Base-by-base conservation (phyloP, 1,139 yeast genomes). In the Pichia sp. region DNA sequence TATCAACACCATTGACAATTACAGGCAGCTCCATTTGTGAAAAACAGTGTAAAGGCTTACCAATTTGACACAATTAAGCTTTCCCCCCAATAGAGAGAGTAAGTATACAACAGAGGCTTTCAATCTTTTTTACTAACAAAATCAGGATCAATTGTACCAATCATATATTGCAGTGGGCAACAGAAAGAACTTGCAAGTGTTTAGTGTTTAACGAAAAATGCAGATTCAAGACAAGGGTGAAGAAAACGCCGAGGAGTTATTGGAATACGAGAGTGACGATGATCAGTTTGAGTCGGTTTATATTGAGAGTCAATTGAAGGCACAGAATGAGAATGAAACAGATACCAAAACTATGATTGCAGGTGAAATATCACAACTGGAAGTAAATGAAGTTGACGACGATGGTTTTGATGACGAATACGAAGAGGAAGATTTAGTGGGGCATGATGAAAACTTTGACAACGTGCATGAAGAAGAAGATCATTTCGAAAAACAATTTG, bases 191-290 rank as follows among this genome's bases (percentile, higher is more conserved):
- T n/a, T n/a, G 14, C n/a, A 23, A 23, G 15, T 23, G 14, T 5
- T 7, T 3, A 6, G 7, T 8, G 12, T n/a, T 23, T 23, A 23
- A n/a, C n/a, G n/a, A 11, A 23, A 23, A n/a, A 11, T 11, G n/a
- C 8, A 11, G 22, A 23, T 23, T 13, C n/a, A 15, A n/a, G 26
- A 23, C 12, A 11, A 23, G n/a, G n/a, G 8, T 25, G 16, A 25
- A 13, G 6, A 28, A 9, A 24, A 19, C 5, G 4, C 8, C 3
- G 40, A 36, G 7, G 42, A 39, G 22, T 23, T 34, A 17, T n/a
- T 40, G 17, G 43, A 34, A 22, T 37, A 37, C 13, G 43, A 38
- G 16, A 39, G 41, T 39, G 37, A 39, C 16, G 33, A 25, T 3
- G 38, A 40, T 8, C 10, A 22, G 14, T 32, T 35, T 35, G 37